Conservation (phyloP, 1,139 yeast species). For the Sugiyamaella pinicola region DNA sequence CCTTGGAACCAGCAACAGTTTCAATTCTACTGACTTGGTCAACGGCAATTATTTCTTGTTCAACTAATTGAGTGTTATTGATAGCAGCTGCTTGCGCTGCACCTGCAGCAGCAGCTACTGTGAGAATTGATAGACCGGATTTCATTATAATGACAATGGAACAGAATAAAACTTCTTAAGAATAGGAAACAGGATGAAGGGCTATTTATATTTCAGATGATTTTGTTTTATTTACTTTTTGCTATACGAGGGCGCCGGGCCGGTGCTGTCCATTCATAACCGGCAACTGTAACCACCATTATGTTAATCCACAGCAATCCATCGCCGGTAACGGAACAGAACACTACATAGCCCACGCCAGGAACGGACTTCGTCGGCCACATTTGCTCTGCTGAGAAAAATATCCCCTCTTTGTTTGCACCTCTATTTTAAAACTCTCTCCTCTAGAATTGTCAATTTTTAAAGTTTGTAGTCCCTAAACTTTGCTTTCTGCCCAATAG, state of each 20-base stretch:
- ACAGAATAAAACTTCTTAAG: not conserved
- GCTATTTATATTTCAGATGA: not conserved
- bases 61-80: constrained; percentile 19
- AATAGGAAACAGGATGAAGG: not conserved
- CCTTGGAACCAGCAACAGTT: constrained; percentile 24
- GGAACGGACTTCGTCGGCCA: no score
- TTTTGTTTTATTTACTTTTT: not conserved
- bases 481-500: not conserved
- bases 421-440: no score
- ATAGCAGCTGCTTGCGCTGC: constrained; percentile 7
- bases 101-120: constrained; percentile 2
- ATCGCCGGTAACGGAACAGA: no score
- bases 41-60: constrained; percentile 24
- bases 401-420: no score
- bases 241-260: no score
- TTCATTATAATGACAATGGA: not conserved
- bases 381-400: no score
- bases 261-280: no score
- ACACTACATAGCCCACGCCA: no score
- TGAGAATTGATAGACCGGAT: not conserved
- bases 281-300: no score
- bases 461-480: not conserved
- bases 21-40: constrained; percentile 26
- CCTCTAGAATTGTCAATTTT: no score
- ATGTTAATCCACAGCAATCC: no score